phyloP scores from a whole-genome alignment of 192 early-diverging fungal species.

The Chytriomyces sp. region DNA sequence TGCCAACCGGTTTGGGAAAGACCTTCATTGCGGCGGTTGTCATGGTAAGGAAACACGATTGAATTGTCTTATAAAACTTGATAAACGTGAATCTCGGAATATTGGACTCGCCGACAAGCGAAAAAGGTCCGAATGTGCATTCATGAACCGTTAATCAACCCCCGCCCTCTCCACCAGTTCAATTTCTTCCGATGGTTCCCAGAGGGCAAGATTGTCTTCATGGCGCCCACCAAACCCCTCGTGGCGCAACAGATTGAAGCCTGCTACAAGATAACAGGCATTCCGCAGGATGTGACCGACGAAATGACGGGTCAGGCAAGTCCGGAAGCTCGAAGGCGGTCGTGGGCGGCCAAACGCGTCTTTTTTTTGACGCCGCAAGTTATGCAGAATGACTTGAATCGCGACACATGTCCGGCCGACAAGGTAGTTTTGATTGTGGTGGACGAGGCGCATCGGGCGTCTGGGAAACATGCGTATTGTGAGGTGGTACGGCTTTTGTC shows the following conservation, averaged over 20 bases:
- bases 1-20: constrained; percentile 85
- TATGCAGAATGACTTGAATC: constrained; percentile 80
- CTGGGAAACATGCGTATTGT: constrained; percentile 81
- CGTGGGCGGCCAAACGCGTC: constrained; percentile 72
- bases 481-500: constrained; percentile 66
- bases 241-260: constrained; percentile 91
- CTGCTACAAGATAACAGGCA: constrained; percentile 78
- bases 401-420: constrained; percentile 65
- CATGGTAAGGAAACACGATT: constrained; percentile 76
- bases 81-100: no score
- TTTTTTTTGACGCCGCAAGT: constrained; percentile 90
- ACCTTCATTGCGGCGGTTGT: constrained; percentile 95
- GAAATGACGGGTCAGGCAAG: constrained; percentile 69
- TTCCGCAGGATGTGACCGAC: constrained; percentile 63
- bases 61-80: no score
- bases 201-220: constrained; percentile 77
- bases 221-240: constrained; percentile 90
- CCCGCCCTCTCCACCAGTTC: constrained; percentile 25
- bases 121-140: constrained; percentile 81
- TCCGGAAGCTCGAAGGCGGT: constrained; percentile 49
- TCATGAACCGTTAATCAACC: constrained; percentile 57
- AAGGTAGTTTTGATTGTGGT: constrained; percentile 75
- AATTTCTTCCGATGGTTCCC: constrained; percentile 93
- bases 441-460: constrained; percentile 90
- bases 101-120: no score